Conservation (phyloP, 2,329 filamentous ascomycete species). For the Penicillium thymicola region DNA sequence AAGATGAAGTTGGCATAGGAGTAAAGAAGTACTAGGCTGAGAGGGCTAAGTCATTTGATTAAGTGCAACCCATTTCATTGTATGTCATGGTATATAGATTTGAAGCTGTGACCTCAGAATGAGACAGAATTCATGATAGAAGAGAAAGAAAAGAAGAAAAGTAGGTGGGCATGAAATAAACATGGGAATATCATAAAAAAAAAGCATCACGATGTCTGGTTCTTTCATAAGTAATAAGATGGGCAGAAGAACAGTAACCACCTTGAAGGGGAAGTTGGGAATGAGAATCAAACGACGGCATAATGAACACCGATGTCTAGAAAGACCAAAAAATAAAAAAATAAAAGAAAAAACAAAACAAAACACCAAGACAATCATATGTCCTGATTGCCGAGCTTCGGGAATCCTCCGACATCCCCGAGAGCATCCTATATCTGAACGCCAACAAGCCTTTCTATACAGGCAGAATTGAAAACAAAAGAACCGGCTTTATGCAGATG, state of each 20-base stretch:
- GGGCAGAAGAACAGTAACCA: not conserved
- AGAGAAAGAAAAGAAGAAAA: not conserved
- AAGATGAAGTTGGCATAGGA: not conserved
- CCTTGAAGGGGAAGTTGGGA: not conserved
- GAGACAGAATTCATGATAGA: not conserved
- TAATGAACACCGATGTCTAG: not conserved
- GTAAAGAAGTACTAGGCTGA: not conserved
- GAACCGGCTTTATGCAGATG: constrained; percentile 3
- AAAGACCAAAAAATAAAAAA: not conserved
- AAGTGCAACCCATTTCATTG: not conserved
- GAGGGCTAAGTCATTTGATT: not conserved
- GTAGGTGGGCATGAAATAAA: not conserved
- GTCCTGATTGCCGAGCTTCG: not conserved
- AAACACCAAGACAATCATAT: not conserved
- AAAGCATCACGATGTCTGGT: constrained; percentile 1
- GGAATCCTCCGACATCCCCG: constrained; percentile 1
- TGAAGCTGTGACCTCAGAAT: not conserved
- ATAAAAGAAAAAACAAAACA: not conserved
- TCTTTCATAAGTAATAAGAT: not conserved
- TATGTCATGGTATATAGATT: constrained; percentile 4
- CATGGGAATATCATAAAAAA: constrained; percentile 9
- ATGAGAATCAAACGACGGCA: not conserved
- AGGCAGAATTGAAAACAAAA: not conserved
- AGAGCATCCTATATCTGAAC: constrained; percentile 21
- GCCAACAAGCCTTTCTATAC: constrained; percentile 23